phyloP scores from a whole-genome alignment of 345 rosid species.

The Sisymbrium irio region DNA sequence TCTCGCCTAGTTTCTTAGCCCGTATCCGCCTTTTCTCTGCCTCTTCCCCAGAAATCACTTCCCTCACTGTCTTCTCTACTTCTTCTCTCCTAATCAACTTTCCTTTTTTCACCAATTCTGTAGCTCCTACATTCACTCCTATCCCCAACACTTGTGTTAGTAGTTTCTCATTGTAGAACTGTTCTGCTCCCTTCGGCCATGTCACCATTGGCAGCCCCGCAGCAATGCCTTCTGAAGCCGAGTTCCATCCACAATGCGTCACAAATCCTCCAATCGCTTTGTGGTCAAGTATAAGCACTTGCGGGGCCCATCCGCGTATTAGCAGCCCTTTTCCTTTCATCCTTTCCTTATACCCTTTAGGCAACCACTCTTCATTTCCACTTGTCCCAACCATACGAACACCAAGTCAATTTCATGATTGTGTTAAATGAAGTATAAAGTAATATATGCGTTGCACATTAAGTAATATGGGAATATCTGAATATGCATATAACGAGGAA shows the following conservation, averaged over 20 bases:
- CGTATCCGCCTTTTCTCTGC: conserved; percentile 31
- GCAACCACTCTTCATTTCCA: conserved; percentile 41
- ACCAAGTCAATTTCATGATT: conserved; percentile 9
- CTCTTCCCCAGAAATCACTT: conserved; percentile 33
- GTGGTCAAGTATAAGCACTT: conserved; percentile 58
- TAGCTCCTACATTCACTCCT: conserved; percentile 45
- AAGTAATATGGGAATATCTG: neutral
- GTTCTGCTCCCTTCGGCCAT: conserved; percentile 46
- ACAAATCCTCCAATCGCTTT: conserved; percentile 50
- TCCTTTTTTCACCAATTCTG: conserved; percentile 27
- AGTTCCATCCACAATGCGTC: conserved; percentile 67
- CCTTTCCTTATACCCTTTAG: conserved; percentile 40
- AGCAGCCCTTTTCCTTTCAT: conserved; percentile 42
- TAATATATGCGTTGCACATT: neutral
- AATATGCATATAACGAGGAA: too few species aligned
- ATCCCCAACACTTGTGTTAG: conserved; percentile 37
- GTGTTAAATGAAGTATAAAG: neutral
- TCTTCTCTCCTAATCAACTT: conserved; percentile 36
- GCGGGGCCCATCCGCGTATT: conserved; percentile 63
- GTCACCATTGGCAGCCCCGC: conserved; percentile 58
- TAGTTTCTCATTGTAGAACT: conserved; percentile 55
- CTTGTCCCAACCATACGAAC: conserved; percentile 2
- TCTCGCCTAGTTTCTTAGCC: conserved; percentile 29
- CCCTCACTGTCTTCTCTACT: conserved; percentile 40
- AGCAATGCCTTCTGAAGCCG: conserved; percentile 44